Base-by-base conservation (phyloP, 176 grass and related monocot genomes). In the Zea luxurians region DNA sequence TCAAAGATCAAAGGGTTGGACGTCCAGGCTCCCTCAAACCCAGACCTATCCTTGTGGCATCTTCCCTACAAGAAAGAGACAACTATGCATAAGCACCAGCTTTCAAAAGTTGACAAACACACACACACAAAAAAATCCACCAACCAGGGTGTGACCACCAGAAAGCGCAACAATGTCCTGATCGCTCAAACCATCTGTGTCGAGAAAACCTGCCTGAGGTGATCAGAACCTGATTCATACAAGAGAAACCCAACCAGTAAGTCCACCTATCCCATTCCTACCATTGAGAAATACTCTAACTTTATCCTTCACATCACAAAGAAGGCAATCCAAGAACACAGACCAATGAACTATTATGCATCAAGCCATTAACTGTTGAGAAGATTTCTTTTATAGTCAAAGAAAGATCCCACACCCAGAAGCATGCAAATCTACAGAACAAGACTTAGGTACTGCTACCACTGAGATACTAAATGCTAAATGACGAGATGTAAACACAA, bases 151-250 rank as follows among this genome's bases (percentile, higher is more conserved):
- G 84, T 96, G 93, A 48, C 43, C 95, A 83, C 95, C 95, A 87
- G 95, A 97, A 66, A 97, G 91, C 1, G 91, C 95, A 78, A 97
- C 95, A 53, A 97, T 97, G 83, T 97, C 95, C 87, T 94, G 84
- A 74, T 97, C 95, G 3, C 87, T 97, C 79, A 97, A 84, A 48
- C 95, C 95, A 97, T 97, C 83, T 92, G 94, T 0, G 74, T 41
- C 43, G 85, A 50, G 50, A 97, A 97, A 37, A 97, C 94, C 71
- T 97, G 88, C 82, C 95, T 97, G 20, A 97, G 89, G 82, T 97
- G 95, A 66, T 97, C 95, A 73, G 63, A 88, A 78, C 95, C 95
- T 97, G 65, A 44, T n/a, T n/a, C n/a, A n/a, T 76, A 75, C 62
- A 80, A 37, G 17, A 88, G 42, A n/a, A 58, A 4, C 15, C 48